A percentile compares a stretch with the other conserved stretches of the same genome.
Conservation (phyloP, 495 filamentous ascomycete genomes). For the Penicillium angulare region DNA sequence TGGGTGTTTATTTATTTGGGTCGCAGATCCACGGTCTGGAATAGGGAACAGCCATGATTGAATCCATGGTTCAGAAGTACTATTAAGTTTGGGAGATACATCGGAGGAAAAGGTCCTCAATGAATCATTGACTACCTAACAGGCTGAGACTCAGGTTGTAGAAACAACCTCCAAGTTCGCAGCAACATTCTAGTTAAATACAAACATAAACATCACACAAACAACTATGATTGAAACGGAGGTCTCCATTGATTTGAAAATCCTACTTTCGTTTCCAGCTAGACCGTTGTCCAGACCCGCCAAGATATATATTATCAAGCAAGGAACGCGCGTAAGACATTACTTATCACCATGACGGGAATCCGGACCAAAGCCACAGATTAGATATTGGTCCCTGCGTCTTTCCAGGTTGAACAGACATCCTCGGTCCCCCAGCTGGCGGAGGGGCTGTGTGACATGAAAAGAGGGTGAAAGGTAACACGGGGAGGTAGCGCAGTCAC, state of each 20-base stretch:
- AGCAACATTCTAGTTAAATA: not conserved
- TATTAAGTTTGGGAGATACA: not conserved
- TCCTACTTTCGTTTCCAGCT: not conserved
- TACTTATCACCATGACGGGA: conserved; percentile 1
- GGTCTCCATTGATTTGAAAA: not conserved
- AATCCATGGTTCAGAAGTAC: not conserved
- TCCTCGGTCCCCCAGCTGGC: conserved; percentile 18
- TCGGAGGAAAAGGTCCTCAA: not conserved
- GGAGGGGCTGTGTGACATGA: conserved; percentile 22
- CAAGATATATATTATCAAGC: no score
- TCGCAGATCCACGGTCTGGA: not conserved
- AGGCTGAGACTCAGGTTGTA: not conserved
- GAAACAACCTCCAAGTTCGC: not conserved
- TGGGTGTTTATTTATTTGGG: not conserved
- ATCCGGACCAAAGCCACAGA: conserved; percentile 1
- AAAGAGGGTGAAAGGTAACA: conserved; percentile 13
- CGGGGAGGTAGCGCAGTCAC: conserved; percentile 16
- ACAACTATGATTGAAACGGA: not conserved
- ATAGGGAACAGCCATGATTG: not conserved
- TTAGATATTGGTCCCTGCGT: conserved; percentile 26
- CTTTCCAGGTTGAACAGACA: conserved; percentile 16
- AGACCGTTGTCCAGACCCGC: not conserved
- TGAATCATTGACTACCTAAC: not conserved
- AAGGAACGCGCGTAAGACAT: not conserved
- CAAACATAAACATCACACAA: not conserved